phyloP scores from a whole-genome alignment of 2,329 filamentous ascomycete genomes.

The Aspergillus niger region DNA sequence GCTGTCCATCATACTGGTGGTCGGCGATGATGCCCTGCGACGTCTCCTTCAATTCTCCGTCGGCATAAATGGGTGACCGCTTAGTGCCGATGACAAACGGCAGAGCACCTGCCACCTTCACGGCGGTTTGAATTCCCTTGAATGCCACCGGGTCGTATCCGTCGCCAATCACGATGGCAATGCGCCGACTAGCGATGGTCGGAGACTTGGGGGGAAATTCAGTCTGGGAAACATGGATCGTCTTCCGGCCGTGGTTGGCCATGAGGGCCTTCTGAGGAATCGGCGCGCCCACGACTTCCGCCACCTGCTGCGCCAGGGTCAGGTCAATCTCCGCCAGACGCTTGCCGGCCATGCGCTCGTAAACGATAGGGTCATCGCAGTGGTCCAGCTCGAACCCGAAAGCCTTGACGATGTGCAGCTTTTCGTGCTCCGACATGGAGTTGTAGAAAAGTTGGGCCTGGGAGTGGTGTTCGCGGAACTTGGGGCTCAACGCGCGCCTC shows the following conservation, averaged over 20 bases:
- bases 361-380: conserved; percentile 75
- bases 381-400: conserved; percentile 42
- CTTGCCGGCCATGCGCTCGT: conserved; percentile 64
- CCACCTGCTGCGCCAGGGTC: conserved; percentile 66
- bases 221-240: conserved; percentile 63
- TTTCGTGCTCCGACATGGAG: conserved; percentile 36
- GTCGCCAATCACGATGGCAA: conserved; percentile 76
- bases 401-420: conserved; percentile 38
- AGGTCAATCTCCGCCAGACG: conserved; percentile 72
- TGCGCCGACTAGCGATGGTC: conserved; percentile 69
- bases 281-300: conserved; percentile 68
- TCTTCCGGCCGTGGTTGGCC: conserved; percentile 67
- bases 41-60: conserved; percentile 38
- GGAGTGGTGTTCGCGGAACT: conserved; percentile 47
- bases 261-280: conserved; percentile 56
- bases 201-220: conserved; percentile 65
- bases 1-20: conserved; percentile 77
- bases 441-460: conserved; percentile 41
- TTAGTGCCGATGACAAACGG: conserved; percentile 72
- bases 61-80: conserved; percentile 65
- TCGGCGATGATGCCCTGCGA: conserved; percentile 65
- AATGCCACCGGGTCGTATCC: conserved; percentile 71
- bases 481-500: conserved; percentile 49
- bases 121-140: conserved; percentile 63
- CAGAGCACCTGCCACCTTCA: conserved; percentile 64